Conservation (phyloP, 2,329 filamentous ascomycete species). For the Pseudocercospora vitis region DNA sequence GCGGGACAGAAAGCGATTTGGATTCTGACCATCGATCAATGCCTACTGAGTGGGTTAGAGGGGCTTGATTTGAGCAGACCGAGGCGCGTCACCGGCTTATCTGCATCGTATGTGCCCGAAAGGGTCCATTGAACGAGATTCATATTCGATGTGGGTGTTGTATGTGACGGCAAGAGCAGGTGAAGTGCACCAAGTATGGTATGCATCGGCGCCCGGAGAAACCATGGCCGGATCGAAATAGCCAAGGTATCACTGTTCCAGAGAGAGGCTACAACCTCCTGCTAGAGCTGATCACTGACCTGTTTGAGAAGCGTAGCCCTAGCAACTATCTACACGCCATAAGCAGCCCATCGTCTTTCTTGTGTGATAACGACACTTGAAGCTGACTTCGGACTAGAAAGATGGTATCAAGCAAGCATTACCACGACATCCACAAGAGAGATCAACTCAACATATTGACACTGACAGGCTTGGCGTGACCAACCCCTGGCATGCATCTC, state of each 20-base stretch:
- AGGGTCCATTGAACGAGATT: conserved; percentile 28
- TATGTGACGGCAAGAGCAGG: neutral
- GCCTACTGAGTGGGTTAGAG: conserved; percentile 12
- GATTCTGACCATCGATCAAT: conserved; percentile 36
- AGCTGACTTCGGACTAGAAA: neutral
- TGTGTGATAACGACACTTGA: too few relatives aligned
- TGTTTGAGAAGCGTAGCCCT: too few relatives aligned
- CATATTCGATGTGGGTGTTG: neutral
- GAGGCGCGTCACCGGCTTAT: conserved; percentile 14
- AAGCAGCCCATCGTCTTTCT: too few relatives aligned
- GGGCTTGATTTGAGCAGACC: neutral
- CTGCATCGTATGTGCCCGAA: conserved; percentile 25
- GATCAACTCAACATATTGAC: neutral
- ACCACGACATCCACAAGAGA: neutral
- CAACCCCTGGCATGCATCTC: neutral
- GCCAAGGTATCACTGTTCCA: neutral
- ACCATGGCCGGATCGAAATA: neutral
- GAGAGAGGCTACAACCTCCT: too few relatives aligned
- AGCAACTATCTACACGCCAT: too few relatives aligned
- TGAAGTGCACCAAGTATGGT: too few relatives aligned
- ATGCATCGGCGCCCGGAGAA: conserved; percentile 2
- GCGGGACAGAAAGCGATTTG: conserved; percentile 27
- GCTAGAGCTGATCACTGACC: too few relatives aligned
- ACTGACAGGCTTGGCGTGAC: neutral
- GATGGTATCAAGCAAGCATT: neutral